phyloP scores from a whole-genome alignment of 1,284 basidiomycete species.

The Inonotus obliquus region DNA sequence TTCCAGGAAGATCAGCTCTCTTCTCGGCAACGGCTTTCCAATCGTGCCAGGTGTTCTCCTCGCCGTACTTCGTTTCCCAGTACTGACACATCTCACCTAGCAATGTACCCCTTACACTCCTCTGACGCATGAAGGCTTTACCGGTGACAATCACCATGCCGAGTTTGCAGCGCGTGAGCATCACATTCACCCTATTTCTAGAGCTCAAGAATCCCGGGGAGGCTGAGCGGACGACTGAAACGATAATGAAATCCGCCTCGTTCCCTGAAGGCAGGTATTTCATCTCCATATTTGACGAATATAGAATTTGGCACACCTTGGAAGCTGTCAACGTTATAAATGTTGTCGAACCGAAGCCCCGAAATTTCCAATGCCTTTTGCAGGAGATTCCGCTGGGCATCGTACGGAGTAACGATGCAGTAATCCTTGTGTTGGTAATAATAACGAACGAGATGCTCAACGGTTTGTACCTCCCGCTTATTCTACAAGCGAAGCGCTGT shows the following conservation, averaged over 20 bases:
- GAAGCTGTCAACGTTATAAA: conserved; percentile 52
- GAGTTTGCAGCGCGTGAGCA: conserved; percentile 40
- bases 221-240: conserved; percentile 41
- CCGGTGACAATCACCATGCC: conserved; percentile 41
- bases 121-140: conserved; percentile 29
- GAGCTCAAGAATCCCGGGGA: conserved; percentile 37
- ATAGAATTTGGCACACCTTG: conserved; percentile 32
- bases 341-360: conserved; percentile 37
- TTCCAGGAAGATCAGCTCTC: conserved; percentile 7
- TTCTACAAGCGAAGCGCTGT: conserved; percentile 34
- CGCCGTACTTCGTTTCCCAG: conserved; percentile 21
- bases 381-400: conserved; percentile 46
- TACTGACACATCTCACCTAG: conserved; percentile 28
- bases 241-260: conserved; percentile 39
- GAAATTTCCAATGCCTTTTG: conserved; percentile 35
- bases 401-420: conserved; percentile 52
- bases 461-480: conserved; percentile 33
- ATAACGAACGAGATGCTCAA: conserved; percentile 39
- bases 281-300: background rate
- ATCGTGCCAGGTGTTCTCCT: conserved; percentile 23
- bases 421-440: conserved; percentile 36
- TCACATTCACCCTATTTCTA: conserved; percentile 40
- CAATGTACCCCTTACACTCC: conserved; percentile 29
- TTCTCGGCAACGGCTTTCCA: conserved; percentile 21
- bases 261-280: conserved; percentile 30